Percentiles rank a stretch among this genome's conserved stretches.
These are phyloP conservation scores for Debaryomyces sp. DNA, from an alignment of 1,139 yeast genomes.

Conservation along the genomic window DNA sequence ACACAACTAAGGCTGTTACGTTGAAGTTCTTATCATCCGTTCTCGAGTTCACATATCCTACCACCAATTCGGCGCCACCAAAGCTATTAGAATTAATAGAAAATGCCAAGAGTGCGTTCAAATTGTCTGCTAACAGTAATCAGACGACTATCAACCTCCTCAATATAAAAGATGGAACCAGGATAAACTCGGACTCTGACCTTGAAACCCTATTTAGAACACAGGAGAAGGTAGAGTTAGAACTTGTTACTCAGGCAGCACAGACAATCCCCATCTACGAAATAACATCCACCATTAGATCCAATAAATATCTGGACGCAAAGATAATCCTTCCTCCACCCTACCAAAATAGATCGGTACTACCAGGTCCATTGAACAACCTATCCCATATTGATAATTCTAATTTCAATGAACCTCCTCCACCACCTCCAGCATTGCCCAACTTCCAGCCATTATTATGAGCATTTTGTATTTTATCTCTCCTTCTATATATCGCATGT, in stretches of 20 bases:
- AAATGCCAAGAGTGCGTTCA: conserved; percentile 71
- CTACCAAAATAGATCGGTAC: conserved; percentile 17
- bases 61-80: conserved; percentile 66
- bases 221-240: conserved; percentile 35
- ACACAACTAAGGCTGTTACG: conserved; percentile 28
- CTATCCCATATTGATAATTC: conserved; percentile 4
- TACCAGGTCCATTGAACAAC: conserved; percentile 4
- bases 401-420: conserved; percentile 24
- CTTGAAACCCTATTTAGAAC: conserved; percentile 37
- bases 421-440: conserved; percentile 36
- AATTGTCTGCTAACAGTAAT: conserved; percentile 31
- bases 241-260: conserved; percentile 35
- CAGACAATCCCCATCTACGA: conserved; percentile 40
- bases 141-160: conserved; percentile 24
- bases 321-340: conserved; percentile 37
- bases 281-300: conserved; percentile 34
- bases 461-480: background rate
- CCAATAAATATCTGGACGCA: conserved; percentile 21
- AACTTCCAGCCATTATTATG: conserved; percentile 41
- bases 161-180: conserved; percentile 23
- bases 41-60: conserved; percentile 63
- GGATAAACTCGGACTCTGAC: conserved; percentile 36
- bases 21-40: conserved; percentile 44
- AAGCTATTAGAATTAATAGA: conserved; percentile 66
- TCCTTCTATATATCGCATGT: background rate